These are phyloP conservation scores for Geotrichum reessii DNA, from an alignment of 1,139 yeast species.

Conservation along the genomic window DNA sequence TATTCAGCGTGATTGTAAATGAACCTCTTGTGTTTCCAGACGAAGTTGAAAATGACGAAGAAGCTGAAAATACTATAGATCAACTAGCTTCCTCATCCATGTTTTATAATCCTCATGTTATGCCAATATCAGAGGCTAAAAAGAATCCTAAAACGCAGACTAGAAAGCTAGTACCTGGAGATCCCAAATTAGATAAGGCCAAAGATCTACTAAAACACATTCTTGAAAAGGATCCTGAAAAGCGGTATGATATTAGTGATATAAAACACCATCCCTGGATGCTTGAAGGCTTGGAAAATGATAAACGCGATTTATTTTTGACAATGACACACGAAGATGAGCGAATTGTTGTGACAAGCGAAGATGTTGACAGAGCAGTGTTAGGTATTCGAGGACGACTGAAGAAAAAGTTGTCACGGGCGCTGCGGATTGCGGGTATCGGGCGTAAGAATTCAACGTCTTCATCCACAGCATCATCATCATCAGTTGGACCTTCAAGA, in stretches of 20 bases:
- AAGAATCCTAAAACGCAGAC: not conserved
- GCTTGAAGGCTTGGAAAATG: conserved; percentile 50
- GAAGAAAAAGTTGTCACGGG: conserved; percentile 50
- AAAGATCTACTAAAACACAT: conserved; percentile 60
- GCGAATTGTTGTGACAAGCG: conserved; percentile 56
- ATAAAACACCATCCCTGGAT: conserved; percentile 81
- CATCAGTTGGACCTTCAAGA: conserved; percentile 10
- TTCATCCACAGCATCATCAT: conserved; percentile 15
- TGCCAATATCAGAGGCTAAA: not conserved
- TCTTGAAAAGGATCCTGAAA: conserved; percentile 63
- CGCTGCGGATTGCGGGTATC: conserved; percentile 44
- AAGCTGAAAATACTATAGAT: not conserved
- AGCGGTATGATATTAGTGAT: conserved; percentile 64
- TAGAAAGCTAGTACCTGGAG: not conserved
- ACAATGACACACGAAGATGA: conserved; percentile 31
- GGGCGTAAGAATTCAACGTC: conserved; percentile 23
- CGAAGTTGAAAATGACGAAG: conserved; percentile 18
- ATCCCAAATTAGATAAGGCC: conserved; percentile 38
- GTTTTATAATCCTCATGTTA: conserved; percentile 16
- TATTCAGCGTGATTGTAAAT: conserved; percentile 76
- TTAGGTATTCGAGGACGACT: conserved; percentile 65
- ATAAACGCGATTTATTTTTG: conserved; percentile 36
- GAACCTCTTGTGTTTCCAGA: conserved; percentile 59
- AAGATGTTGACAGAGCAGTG: conserved; percentile 74
- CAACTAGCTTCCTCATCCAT: conserved; percentile 6